A percentile compares a stretch with the other conserved stretches of the same genome.
phyloP scores from a whole-genome alignment of 352 stramenopile genomes.

The Phytophthora hibernalis region DNA sequence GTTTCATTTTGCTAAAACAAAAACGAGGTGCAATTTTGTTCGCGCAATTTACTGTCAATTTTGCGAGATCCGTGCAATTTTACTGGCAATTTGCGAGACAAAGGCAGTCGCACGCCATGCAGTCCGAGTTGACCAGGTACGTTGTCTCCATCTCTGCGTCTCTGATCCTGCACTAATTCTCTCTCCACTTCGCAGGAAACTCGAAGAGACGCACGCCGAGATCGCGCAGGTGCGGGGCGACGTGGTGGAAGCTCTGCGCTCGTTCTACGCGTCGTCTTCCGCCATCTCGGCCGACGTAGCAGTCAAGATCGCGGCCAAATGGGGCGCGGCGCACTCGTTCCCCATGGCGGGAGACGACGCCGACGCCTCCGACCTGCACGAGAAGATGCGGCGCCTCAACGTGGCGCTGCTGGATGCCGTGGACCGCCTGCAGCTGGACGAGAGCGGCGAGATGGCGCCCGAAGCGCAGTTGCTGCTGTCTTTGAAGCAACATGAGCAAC shows the following conservation, averaged over 20 bases:
- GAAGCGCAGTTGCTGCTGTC: constrained; percentile 58
- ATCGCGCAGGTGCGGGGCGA: constrained; percentile 61
- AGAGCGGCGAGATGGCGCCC: constrained; percentile 33
- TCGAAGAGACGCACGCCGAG: constrained; percentile 73
- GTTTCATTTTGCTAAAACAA: no score
- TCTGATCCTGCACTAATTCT: not conserved
- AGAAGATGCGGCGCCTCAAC: constrained; percentile 54
- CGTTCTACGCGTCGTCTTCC: constrained; percentile 69
- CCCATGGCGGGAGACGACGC: constrained; percentile 7
- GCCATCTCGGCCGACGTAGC: constrained; percentile 69
- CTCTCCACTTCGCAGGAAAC: constrained; percentile 43
- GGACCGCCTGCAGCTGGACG: constrained; percentile 56
- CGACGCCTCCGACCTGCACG: constrained; percentile 54
- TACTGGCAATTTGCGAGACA: no score
- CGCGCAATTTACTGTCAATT: no score
- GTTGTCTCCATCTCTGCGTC: not conserved
- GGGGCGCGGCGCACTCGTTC: constrained; percentile 36
- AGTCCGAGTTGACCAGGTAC: constrained; percentile 24
- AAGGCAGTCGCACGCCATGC: constrained; percentile 16
- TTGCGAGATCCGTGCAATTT: no score
- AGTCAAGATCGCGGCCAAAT: constrained; percentile 62
- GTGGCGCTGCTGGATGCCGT: constrained; percentile 55
- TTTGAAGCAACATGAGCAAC: constrained; percentile 61
- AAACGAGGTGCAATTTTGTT: no score
- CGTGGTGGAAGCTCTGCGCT: constrained; percentile 64